Conservation (phyloP, 2,329 filamentous ascomycete genomes). For the Ascomycota sp. region DNA sequence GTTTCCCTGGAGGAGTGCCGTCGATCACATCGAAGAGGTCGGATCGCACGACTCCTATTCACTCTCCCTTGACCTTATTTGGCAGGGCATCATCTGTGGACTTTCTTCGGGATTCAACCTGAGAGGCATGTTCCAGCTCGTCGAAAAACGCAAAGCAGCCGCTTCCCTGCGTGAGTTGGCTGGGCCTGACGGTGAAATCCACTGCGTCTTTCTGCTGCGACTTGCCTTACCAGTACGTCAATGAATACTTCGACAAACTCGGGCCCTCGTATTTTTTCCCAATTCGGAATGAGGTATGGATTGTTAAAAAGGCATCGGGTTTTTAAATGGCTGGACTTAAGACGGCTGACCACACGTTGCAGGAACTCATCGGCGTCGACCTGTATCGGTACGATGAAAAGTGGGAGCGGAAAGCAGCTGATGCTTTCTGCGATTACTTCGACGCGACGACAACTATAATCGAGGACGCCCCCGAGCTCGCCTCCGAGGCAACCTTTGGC, state of each 20-base stretch:
- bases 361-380: conserved; percentile 26
- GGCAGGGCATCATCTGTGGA: conserved; percentile 36
- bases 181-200: conserved; percentile 21
- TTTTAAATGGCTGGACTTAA: too few species aligned
- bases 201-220: conserved; percentile 42
- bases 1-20: conserved; percentile 36
- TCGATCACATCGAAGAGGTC: conserved; percentile 36
- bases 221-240: conserved; percentile 40
- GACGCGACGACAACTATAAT: conserved; percentile 3
- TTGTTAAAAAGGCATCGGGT: too few species aligned
- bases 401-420: conserved; percentile 24
- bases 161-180: conserved; percentile 22
- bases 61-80: conserved; percentile 30
- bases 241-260: conserved; percentile 38
- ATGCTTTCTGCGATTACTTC: conserved; percentile 16
- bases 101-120: conserved; percentile 41
- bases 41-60: conserved; percentile 31
- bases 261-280: conserved; percentile 24
- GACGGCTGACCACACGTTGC: neutral
- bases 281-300: conserved; percentile 24
- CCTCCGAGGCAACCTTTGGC: neutral
- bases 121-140: conserved; percentile 26
- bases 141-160: conserved; percentile 24
- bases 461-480: conserved; percentile 2
- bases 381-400: conserved; percentile 30